Evolutionary conservation across 148 eudicot species (phyloP), one percentile per base, ranked within the genome.

Genomic region (Rhododendron ferrugineum): DNA sequence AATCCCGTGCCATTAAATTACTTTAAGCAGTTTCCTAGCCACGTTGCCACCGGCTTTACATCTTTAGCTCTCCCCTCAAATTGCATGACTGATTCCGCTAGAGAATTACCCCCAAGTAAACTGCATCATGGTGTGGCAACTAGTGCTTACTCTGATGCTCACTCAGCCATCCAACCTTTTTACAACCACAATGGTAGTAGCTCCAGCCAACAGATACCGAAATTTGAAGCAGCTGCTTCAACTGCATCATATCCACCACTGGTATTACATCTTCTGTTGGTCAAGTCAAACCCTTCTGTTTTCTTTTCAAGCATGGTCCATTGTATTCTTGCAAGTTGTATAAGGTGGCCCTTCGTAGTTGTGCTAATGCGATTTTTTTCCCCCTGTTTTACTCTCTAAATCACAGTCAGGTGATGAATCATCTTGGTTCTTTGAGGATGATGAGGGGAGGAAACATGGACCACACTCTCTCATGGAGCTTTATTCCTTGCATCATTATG

Each of bases 381-480:
- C 16, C 16, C 16, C 78, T 34, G 64, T 72, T 82, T 56, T 52
- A 56, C 49, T 52, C 3, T 34, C 49, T 14, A 37, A 85, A 86
- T 52, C 58, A 73, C 86, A 89, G 89, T 88, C 93, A 22, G 89
- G 91, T 89, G 93, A 94, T 77, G 94, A 94, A 75, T 88, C 89
- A 46, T 94, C 92, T 85, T 97, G 98, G 99, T 62, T 92, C 78
- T 90, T 88, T 81, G 86, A 88, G 89, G 98, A 95, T 86, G 91
- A 92, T 14, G 89, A 88, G 81, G 94, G 98, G 58, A 88, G 83
- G 83, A 91, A 86, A 82, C 94, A 88, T 40, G 98, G 99, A 54
- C 99, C 99, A 4, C 92, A 95, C 92, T 89, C 98, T 88, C 96
- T 95, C 86, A 82, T 89, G 77, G 98, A 97, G 86, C 98, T 97